Base-by-base conservation (phyloP, 2,329 filamentous ascomycete species). In the Esteya vermicola region DNA sequence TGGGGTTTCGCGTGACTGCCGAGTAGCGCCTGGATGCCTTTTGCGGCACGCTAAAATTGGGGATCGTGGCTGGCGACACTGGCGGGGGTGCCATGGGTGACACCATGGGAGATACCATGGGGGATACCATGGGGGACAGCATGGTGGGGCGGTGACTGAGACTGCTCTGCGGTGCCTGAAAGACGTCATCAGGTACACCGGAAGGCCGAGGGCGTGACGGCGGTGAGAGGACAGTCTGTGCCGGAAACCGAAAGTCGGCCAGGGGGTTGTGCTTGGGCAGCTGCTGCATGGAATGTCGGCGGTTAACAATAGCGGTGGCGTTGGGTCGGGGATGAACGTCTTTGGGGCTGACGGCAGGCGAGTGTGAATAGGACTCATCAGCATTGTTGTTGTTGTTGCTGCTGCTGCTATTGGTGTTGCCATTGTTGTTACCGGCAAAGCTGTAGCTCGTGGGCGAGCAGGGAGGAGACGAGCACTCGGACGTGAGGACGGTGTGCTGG, bases 401-500 rank as follows among this genome's bases (percentile, higher is more conserved):
- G 28, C 18, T 31, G 28, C 28, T 31, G n/a, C n/a, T n/a, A n/a
- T n/a, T n/a, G n/a, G n/a, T 51, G 40, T 56, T 59, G 41, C 57
- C 61, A 14, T 56, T 57, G 25, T 26, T 30, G 27, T 30, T 31
- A 16, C 18, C 18, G 28, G 14, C 18, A 41, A 74, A 75, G 40
- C 60, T 71, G 27, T 70, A 67, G 12, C 64, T 59, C 1, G 63
- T 64, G 0, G 75, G 75, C 2, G 75, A 78, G 41, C 61, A 64
- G 14, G 70, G 62, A 3, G 72, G 70, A 0, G 75, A 78, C 1
- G 73, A 76, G 23, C 62, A 65, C 16, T 67, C 64, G 0, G 75
- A 78, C 2, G 74, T 78, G 8, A 76, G 51, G 21, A 73, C 57
- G 4, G 75, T 79, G 43, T 70, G 63, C 51, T 78, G 72, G 7